These are phyloP conservation scores for Venturia oleaginea DNA, from an alignment of 2,329 filamentous ascomycete species.

Conservation along the genomic window DNA sequence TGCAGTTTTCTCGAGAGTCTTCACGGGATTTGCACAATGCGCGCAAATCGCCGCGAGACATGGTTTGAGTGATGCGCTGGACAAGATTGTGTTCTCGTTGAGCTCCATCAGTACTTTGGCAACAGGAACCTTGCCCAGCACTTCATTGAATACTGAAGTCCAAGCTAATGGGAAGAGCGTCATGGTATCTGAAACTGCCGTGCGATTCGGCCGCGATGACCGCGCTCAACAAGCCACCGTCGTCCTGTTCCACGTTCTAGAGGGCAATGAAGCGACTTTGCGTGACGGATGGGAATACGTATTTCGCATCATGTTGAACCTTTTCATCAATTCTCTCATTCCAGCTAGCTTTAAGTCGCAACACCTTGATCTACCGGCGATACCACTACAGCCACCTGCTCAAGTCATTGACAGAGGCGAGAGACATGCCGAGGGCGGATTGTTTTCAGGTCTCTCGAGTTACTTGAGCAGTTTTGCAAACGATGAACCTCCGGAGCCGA, in stretches of 20 bases:
- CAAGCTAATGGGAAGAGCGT: slow-evolving; percentile 86
- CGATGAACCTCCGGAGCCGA: slow-evolving; percentile 93
- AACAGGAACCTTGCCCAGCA: slow-evolving; percentile 67
- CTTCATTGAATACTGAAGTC: slow-evolving; percentile 86
- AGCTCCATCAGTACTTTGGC: slow-evolving; percentile 85
- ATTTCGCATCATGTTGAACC: slow-evolving; percentile 84
- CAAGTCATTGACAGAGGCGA: slow-evolving; percentile 85
- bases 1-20: slow-evolving; percentile 84
- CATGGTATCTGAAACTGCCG: slow-evolving; percentile 97
- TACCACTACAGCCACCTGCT: slow-evolving; percentile 82
- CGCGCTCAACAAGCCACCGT: slow-evolving; percentile 88
- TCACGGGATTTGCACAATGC: slow-evolving; percentile 93
- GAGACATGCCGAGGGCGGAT: slow-evolving; percentile 67
- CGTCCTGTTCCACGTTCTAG: slow-evolving; percentile 88
- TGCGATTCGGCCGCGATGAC: slow-evolving; percentile 89
- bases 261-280: slow-evolving; percentile 71
- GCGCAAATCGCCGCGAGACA: slow-evolving; percentile 85
- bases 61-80: slow-evolving; percentile 72
- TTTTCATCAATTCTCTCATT: slow-evolving; percentile 92
- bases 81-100: slow-evolving; percentile 85
- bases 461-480: slow-evolving; percentile 99
- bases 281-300: slow-evolving; percentile 61
- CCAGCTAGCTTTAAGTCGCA: slow-evolving; percentile 57
- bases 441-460: slow-evolving; percentile 89
- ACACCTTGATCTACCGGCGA: slow-evolving; percentile 63